Evolutionary conservation across 495 filamentous ascomycete genomes (phyloP), one percentile per base, ranked within the genome.

Genomic region (Hypoxylon perforatum): DNA sequence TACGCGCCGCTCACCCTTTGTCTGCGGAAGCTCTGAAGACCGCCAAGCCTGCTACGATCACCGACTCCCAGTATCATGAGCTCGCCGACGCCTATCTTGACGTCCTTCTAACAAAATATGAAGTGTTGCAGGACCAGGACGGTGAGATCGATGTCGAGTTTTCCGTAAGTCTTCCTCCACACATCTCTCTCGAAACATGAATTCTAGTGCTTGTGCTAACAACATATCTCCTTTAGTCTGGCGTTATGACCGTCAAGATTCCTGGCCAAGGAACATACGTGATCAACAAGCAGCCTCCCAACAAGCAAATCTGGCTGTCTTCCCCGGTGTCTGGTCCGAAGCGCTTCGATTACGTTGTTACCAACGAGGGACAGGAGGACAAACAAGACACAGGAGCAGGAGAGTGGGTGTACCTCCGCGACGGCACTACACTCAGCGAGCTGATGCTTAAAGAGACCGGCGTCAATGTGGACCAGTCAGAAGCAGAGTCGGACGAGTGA

Each of bases 241-340:
- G 95, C 46, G 92, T 98, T 45, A 78, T 99, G 50, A 94, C 88
- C 60, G 75, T 98, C 60, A 77, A 75, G 18, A 78, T 90, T 39
- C 80, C 84, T 0, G 78, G 84, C 0, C 73, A 85, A 11, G 94
- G 94, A 48, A 93, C 86, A 19, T 99, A 93, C 68, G 90, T 98
- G 2, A 82, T 99, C 73, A 98, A 98, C 85, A 99, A 99, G 80
- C 95, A 98, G 76, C 95, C 95, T 0, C 92, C 93, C 17, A 98
- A 96, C 82, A 92, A 90, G 80, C 95, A 99, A 76, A 94, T 99
- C 71, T 99, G 96, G 95, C 87, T 99, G 22, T 93, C 91, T 33
- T 97, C 93, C 17, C 95, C 95, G 4, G 82, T 90, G 45, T 90
- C 91, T n/a, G 95, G 95, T 0, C 96, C 96, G 1, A 97, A 97